Conservation (phyloP, 75 land plant genomes). For the Pseudotsuga menziesii region DNA sequence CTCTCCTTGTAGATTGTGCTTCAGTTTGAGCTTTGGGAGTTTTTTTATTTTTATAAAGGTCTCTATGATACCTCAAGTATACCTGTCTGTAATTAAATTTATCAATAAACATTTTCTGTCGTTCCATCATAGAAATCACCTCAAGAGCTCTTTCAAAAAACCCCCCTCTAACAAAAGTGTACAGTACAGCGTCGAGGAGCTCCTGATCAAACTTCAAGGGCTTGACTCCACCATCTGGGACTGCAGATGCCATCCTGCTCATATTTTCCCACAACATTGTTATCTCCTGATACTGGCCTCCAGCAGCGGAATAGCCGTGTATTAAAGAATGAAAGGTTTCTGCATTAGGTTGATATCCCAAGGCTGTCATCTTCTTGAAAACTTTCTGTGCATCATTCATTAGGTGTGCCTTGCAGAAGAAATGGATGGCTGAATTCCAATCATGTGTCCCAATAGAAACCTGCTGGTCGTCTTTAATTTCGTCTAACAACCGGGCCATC, state of each 20-base stretch:
- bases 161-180: slow-evolving; percentile 67
- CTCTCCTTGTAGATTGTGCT: slow-evolving; percentile 44
- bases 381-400: slow-evolving; percentile 73
- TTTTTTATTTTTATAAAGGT: slow-evolving; percentile 42
- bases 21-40: slow-evolving; percentile 55
- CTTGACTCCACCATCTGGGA: slow-evolving; percentile 2
- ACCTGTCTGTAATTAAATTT: slow-evolving; percentile 51
- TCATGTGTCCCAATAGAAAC: slow-evolving; percentile 51
- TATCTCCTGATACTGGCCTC: slow-evolving; percentile 61
- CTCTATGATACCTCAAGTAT: slow-evolving; percentile 55
- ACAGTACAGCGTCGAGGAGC: slow-evolving; percentile 59
- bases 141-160: slow-evolving; percentile 56
- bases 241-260: slow-evolving; percentile 34
- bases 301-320: slow-evolving; percentile 57
- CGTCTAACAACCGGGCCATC: slow-evolving; percentile 49
- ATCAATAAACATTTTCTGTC: slow-evolving; percentile 46
- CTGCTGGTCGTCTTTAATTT: slow-evolving; percentile 45
- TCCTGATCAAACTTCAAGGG: slow-evolving; percentile 63
- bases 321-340: slow-evolving; percentile 74
- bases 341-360: slow-evolving; percentile 57
- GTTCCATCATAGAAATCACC: slow-evolving; percentile 57
- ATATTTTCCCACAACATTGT: slow-evolving; percentile 66
- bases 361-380: slow-evolving; percentile 57
- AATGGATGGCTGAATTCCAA: slow-evolving; percentile 71
- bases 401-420: slow-evolving; percentile 61